Evolutionary conservation across 768 basidiomycete genomes (phyloP), one percentile per base, ranked within the genome.

Genomic region (Mycena pura): DNA sequence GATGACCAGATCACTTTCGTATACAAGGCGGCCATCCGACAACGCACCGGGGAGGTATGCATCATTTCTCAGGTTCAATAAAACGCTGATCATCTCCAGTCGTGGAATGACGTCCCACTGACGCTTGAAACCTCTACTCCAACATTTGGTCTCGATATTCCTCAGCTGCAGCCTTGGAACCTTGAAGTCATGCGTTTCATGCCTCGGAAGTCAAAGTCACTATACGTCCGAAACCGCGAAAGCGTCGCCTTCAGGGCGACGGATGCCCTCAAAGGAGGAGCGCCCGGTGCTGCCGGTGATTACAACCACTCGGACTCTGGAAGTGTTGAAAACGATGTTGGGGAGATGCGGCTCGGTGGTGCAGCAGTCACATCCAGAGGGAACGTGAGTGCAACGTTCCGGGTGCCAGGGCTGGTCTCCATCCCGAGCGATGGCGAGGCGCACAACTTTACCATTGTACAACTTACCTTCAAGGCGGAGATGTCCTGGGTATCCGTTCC

Each of bases 401-500:
- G 70, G 1, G 66, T 73, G 0, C 71, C 72, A 0, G 74, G 73
- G 3, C 11, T 68, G 29, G 67, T 69, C 10, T 67, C 61, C 7
- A 65, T 74, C 31, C 72, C 72, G 1, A 70, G 68, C 40, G 74
- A 73, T 21, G 68, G 68, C 8, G 60, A 64, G 29, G 68, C 59
- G 8, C 70, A 71, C 40, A 73, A 69, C 40, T 70, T 74, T 21
- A 75, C 74, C 0, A 72, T 75, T 11, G 70, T 65, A 15, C 46
- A 73, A 25, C 63, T 75, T 9, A 27, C 41, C 1, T 44, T 75
- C 1, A 59, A 64, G 7, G 68, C 69, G 7, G 48, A 39, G 45
- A 67, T 74, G 68, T 68, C 66, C n/a, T 74, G 74, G 74, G 52
- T 74, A 2, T 64, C 60, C 21, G 68, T 74, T 5, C 74, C 74